phyloP scores from a whole-genome alignment of 805 yeast species.

The Ogataea allantospora region DNA sequence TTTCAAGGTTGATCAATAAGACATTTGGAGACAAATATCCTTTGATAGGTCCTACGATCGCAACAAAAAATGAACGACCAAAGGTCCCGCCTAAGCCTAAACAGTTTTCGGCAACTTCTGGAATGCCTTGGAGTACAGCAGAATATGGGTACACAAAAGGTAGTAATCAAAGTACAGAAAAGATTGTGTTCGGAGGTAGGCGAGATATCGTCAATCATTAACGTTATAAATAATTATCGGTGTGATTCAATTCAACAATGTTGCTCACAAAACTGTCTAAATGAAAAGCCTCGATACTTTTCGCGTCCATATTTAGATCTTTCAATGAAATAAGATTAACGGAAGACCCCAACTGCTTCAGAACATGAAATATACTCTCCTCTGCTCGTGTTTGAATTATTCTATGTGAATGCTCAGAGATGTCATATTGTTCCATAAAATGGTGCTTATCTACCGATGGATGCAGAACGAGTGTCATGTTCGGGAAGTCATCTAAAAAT shows the following conservation, averaged over 20 bases:
- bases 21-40: conserved; percentile 47
- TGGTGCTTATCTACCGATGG: conserved; percentile 22
- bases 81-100: conserved; percentile 55
- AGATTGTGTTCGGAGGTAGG: conserved; percentile 51
- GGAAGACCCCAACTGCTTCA: conserved; percentile 43
- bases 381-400: conserved; percentile 47
- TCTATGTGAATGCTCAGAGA: conserved; percentile 30
- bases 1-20: conserved; percentile 65
- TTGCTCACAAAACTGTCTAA: conserved; percentile 26
- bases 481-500: conserved; percentile 20
- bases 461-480: conserved; percentile 29
- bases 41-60: conserved; percentile 58
- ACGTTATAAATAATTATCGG: conserved; percentile 3
- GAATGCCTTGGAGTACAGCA: conserved; percentile 49
- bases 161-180: conserved; percentile 52
- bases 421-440: conserved; percentile 16
- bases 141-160: conserved; percentile 64
- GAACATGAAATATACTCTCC: conserved; percentile 52
- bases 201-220: conserved; percentile 40
- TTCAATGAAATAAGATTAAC: conserved; percentile 26
- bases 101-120: conserved; percentile 37
- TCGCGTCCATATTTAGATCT: conserved; percentile 17
- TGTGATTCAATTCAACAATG: conserved; percentile 20
- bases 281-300: conserved; percentile 23
- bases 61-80: conserved; percentile 47